Percentiles rank a stretch among this genome's conserved stretches.
Evolutionary conservation across 2,329 filamentous ascomycete genomes (phyloP).

Genomic region (Alternaria gansuensis): DNA sequence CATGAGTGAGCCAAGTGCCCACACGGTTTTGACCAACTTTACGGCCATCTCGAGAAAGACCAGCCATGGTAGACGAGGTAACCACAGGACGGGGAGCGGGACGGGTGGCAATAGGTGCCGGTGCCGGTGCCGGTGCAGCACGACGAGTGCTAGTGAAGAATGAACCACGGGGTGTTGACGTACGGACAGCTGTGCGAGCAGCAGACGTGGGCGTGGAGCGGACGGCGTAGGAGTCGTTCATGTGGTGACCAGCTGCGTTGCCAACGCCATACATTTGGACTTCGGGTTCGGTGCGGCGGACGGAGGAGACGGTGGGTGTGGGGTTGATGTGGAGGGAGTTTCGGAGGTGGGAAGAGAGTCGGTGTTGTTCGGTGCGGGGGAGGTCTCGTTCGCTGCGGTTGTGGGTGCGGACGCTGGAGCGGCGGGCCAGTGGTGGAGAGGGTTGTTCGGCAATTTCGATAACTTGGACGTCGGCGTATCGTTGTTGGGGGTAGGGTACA

Average conservation of each 20-base stretch:
- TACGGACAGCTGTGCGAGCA: constrained; percentile 40
- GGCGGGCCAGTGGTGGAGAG: constrained; percentile 37
- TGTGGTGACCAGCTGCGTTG: constrained; percentile 65
- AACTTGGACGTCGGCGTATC: constrained; percentile 43
- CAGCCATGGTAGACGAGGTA: constrained; percentile 49
- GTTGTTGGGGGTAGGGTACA: constrained; percentile 40
- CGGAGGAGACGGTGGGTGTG: constrained; percentile 33
- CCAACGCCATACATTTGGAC: constrained; percentile 60
- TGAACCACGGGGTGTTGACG: constrained; percentile 32
- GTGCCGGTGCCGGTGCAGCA: constrained; percentile 20
- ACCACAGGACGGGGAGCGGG: constrained; percentile 22
- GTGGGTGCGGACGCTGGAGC: constrained; percentile 39
- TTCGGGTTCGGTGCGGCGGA: constrained; percentile 53
- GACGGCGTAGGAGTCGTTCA: constrained; percentile 62
- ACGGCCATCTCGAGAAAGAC: constrained; percentile 48
- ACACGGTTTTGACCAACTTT: constrained; percentile 50
- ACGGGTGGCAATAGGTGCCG: constrained; percentile 11
- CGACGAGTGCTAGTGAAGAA: constrained; percentile 44
- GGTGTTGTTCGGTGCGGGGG: background rate
- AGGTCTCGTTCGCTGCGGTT: constrained; percentile 44
- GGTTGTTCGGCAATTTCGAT: constrained; percentile 42
- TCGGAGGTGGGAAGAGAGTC: constrained; percentile 62
- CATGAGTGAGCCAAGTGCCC: constrained; percentile 52
- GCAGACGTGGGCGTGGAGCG: constrained; percentile 43
- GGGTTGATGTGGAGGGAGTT: constrained; percentile 51